Evolutionary conservation across 2,329 filamentous ascomycete genomes (phyloP), one percentile per base, ranked within the genome.

Genomic region (Botrytis cinerea): DNA sequence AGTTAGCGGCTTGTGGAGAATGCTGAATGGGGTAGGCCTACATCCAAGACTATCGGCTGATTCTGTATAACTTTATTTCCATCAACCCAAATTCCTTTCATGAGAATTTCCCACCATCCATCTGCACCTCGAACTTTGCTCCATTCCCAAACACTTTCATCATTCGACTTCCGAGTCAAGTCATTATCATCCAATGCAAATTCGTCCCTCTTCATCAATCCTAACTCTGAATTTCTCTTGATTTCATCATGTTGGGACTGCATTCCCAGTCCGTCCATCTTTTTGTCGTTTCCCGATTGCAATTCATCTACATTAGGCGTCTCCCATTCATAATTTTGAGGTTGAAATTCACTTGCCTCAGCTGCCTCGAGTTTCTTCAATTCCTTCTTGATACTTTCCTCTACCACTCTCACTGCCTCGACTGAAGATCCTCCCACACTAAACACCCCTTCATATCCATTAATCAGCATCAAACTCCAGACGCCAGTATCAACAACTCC

Each of bases 81-180:
- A n/a, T 77, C 74, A 14, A 76, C 38, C 75, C 74, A 78, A 2
- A 78, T 68, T 10, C 76, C 76, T 68, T 73, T 72, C 75, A 78
- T 74, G 0, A 75, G 57, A 6, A 77, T 75, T 73, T 78, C 76
- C 77, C 77, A 78, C 70, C 70, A 78, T 14, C 77, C 76, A 67
- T 77, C 77, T n/a, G 75, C 74, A 7, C 77, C 77, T 35, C 74
- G 75, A 16, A 78, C 77, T 48, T 74, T 70, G 35, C 74, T 57
- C 77, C 77, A 78, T 67, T 76, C 77, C 76, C 76, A 78, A 7
- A 73, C 62, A n/a, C 28, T 66, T 59, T 63, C 54, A 28, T 68
- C 69, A 2, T 54, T 28, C 7, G 10, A 43, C 22, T 63, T 51
- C 51, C 7, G 16, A 28, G 14, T 2, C 32, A 48, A 25, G 38